Evolutionary conservation across 352 stramenopile species (phyloP), one percentile per base, ranked within the genome.

Genomic region (Pythium utonaiense): DNA sequence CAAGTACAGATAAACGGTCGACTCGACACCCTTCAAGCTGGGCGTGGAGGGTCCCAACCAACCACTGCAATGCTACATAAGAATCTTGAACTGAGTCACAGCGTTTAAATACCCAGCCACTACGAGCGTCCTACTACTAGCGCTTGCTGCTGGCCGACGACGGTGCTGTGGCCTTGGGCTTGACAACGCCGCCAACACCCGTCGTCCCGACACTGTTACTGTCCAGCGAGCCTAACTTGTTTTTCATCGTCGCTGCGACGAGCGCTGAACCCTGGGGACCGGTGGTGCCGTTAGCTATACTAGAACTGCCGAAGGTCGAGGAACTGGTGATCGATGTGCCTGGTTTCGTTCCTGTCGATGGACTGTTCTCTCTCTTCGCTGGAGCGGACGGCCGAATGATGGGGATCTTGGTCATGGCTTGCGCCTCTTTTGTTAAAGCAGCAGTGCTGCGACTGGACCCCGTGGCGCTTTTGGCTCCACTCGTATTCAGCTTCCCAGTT

Each of bases 1-100:
- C 62, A 92, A 92, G 71, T 98, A 98, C 80, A 84, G 88, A 69
- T 94, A 84, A 73, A 40, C 57, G 25, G n/a, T 31, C n/a, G 9
- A 3, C 44, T 31, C n/a, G 3, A 3, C n/a, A 47, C 6, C 3
- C 40, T 47, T 19, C n/a, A 13, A 7, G 40, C n/a, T 6, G 40
- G 21, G 5, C 25, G n/a, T 4, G 6, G 5, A 17, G 19, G n/a
- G n/a, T 47, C 12, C 24, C 10, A 7, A 47, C 10, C 17, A 22
- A 0, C 10, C 40, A 14, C 17, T 47, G 6, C 16, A 47, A 47
- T 47, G 40, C 40, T 12, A 47, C 40, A 25, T 47, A 9, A 47
- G 17, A 47, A 47, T 57, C 47, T 67, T 25, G 16, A 31, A 27
- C 36, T 51, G 13, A 33, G 24, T 62, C 28, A 41, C 28, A 40